These are phyloP conservation scores for Verticillium klebahnii DNA, from an alignment of 2,329 filamentous ascomycete genomes.

Conservation along the genomic window DNA sequence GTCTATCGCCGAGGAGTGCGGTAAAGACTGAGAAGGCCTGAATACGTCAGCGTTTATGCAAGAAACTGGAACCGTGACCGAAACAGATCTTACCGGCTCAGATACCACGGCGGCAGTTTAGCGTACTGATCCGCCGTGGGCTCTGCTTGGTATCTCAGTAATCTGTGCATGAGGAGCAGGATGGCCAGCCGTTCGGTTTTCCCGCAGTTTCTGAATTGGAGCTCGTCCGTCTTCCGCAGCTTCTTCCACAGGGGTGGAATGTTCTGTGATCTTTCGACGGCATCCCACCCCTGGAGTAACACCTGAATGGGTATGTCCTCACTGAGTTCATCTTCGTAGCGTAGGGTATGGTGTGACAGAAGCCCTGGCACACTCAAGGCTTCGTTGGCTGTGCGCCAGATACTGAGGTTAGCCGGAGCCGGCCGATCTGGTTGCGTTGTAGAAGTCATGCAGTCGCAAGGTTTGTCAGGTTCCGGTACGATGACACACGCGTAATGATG, in stretches of 20 bases:
- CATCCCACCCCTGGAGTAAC: conserved; percentile 21
- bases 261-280: conserved; percentile 15
- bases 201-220: conserved; percentile 15
- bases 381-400: conserved; percentile 18
- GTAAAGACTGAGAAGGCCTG: conserved; percentile 19
- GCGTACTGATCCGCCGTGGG: conserved; percentile 13
- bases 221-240: conserved; percentile 15
- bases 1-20: conserved; percentile 22
- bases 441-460: not conserved
- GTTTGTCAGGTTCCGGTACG: conserved; percentile 4
- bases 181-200: conserved; percentile 17
- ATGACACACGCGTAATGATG: not conserved
- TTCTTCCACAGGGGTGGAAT: conserved; percentile 20
- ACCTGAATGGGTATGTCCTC: conserved; percentile 20
- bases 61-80: not conserved
- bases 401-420: conserved; percentile 5
- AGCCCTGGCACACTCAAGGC: conserved; percentile 9
- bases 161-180: conserved; percentile 16
- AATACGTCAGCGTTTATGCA: not conserved
- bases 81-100: conserved; percentile 14
- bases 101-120: conserved; percentile 18
- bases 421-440: not conserved
- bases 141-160: conserved; percentile 20
- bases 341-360: conserved; percentile 1
- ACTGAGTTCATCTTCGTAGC: conserved; percentile 13